Evolutionary conservation across 2,329 filamentous ascomycete species (phyloP).

Genomic region (Nigrospora osmanthi): DNA sequence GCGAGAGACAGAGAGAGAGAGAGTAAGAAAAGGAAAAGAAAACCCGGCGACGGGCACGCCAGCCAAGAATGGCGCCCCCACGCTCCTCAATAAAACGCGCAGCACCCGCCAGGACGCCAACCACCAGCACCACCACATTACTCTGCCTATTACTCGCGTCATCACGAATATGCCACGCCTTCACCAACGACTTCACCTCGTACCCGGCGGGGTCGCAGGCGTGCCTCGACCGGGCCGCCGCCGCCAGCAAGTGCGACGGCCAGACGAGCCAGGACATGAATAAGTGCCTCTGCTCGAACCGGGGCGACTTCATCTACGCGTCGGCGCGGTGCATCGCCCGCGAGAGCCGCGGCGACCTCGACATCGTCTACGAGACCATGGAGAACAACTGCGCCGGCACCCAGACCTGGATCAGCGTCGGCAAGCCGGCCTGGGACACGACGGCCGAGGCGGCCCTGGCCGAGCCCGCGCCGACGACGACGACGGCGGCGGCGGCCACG

Average conservation of each 20-base stretch:
- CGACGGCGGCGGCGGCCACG: conserved; percentile 6
- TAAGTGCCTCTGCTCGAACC: conserved; percentile 40
- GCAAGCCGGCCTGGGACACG: conserved; percentile 31
- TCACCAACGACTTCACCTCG: conserved; percentile 31
- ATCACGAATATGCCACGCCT: conserved; percentile 6
- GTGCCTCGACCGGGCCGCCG: conserved; percentile 35
- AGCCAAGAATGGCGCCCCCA: no score
- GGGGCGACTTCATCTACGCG: conserved; percentile 38
- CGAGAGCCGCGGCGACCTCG: conserved; percentile 25
- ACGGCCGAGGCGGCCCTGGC: conserved; percentile 17
- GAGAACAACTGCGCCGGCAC: conserved; percentile 33
- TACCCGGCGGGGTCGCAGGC: conserved; percentile 32
- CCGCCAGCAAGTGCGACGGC: conserved; percentile 31
- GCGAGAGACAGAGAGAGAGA: no score
- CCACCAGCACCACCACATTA: no score
- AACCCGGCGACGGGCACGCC: no score
- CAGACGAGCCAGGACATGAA: conserved; percentile 32
- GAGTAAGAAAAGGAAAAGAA: no score
- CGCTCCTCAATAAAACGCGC: no score
- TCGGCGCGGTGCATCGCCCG: conserved; percentile 37
- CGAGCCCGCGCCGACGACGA: conserved; percentile 6
- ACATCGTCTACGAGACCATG: conserved; percentile 35
- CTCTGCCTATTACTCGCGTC: no score
- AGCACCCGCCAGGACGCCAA: no score
- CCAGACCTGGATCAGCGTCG: conserved; percentile 32